These are phyloP conservation scores for Mycena vitilis DNA, from an alignment of 768 basidiomycete species.

Conservation along the genomic window DNA sequence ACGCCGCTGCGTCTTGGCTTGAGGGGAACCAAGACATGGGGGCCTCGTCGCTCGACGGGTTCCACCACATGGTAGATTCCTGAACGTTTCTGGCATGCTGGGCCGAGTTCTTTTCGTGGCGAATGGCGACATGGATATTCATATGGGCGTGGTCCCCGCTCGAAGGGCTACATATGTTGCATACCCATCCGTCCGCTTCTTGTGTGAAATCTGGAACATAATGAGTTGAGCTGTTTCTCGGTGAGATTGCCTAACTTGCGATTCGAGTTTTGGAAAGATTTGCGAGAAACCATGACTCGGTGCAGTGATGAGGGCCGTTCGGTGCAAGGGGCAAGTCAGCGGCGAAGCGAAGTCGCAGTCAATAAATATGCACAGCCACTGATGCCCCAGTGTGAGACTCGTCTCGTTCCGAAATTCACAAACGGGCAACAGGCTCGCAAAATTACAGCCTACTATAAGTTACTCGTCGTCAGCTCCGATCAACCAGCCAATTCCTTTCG, in stretches of 20 bases:
- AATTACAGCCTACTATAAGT: constrained; percentile 22
- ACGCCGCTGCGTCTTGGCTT: constrained; percentile 38
- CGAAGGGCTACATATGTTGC: constrained; percentile 56
- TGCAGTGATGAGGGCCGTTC: too few species aligned
- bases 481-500: constrained; percentile 95
- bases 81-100: constrained; percentile 36
- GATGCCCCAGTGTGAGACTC: too few species aligned
- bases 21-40: constrained; percentile 34
- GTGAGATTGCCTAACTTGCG: constrained; percentile 18
- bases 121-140: constrained; percentile 39
- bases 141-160: constrained; percentile 52
- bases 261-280: constrained; percentile 16
- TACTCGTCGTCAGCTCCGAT: constrained; percentile 83
- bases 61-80: constrained; percentile 39
- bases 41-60: constrained; percentile 33
- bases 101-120: constrained; percentile 42
- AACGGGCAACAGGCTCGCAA: too few species aligned
- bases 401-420: too few species aligned
- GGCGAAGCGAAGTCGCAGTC: background rate
- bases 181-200: constrained; percentile 44
- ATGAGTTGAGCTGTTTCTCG: background rate
- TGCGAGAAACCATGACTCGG: constrained; percentile 5
- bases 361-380: background rate
- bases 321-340: background rate
- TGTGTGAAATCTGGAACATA: constrained; percentile 41